Percentiles rank a stretch among this genome's conserved stretches.
Evolutionary conservation across 768 basidiomycete species (phyloP).

Genomic region (Neoboletus brunneissimus): DNA sequence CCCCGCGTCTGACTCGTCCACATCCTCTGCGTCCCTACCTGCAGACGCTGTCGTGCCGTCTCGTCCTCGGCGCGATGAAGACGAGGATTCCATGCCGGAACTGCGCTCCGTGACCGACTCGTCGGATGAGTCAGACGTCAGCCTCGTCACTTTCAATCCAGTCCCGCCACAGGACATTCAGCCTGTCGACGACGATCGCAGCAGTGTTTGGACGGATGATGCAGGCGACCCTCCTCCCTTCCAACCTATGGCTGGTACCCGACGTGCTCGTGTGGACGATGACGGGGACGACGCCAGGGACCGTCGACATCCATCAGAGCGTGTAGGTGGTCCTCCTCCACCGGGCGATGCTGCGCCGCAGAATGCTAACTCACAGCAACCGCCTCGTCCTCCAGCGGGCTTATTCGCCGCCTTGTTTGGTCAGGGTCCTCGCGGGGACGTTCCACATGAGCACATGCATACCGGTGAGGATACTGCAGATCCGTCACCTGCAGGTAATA

Average conservation of each 20-base stretch:
- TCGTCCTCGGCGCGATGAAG: constrained; percentile 23
- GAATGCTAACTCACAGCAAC: constrained; percentile 23
- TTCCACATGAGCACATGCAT: constrained; percentile 21
- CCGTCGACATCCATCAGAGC: constrained; percentile 63
- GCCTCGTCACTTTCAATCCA: constrained; percentile 32
- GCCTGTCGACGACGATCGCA: constrained; percentile 32
- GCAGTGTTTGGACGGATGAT: constrained; percentile 29
- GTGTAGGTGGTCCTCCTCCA: constrained; percentile 36
- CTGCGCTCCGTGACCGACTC: constrained; percentile 39
- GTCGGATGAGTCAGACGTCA: constrained; percentile 35
- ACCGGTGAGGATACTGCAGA: constrained; percentile 29
- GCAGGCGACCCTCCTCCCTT: constrained; percentile 32
- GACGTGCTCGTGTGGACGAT: constrained; percentile 59
- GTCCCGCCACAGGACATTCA: constrained; percentile 20
- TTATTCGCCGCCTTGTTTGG: constrained; percentile 30
- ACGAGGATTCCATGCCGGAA: constrained; percentile 42
- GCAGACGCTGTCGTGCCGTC: constrained; percentile 9
- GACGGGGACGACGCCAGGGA: constrained; percentile 61
- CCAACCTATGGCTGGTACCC: constrained; percentile 33
- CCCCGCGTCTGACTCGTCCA: neutral
- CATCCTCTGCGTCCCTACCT: neutral
- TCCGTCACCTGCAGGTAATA: constrained; percentile 18
- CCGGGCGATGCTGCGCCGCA: constrained; percentile 23
- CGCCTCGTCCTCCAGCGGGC: constrained; percentile 12
- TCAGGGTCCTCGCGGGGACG: constrained; percentile 13